Percentiles rank a stretch among this genome's conserved stretches.
phyloP scores from a whole-genome alignment of 345 rosid genomes.

The Dipteronia dyeriana region DNA sequence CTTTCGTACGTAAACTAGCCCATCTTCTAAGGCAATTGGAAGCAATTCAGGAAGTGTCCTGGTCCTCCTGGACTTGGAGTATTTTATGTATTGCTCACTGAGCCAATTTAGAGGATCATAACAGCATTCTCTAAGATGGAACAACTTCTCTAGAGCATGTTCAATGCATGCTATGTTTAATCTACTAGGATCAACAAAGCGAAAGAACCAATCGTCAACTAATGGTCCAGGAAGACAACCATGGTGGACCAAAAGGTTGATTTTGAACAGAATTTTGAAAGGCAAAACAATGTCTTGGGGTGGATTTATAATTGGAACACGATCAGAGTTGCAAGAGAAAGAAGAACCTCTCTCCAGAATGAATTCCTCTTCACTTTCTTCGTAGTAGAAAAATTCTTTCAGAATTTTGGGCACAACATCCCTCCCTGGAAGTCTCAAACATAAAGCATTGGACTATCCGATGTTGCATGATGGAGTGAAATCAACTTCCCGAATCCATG shows the following conservation, averaged over 20 bases:
- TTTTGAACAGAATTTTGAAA: conserved; percentile 39
- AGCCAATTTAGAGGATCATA: conserved; percentile 51
- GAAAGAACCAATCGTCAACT: conserved; percentile 39
- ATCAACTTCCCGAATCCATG: conserved; percentile 47
- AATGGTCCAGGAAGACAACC: conserved; percentile 45
- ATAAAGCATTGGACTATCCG: conserved; percentile 46
- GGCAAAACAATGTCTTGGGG: conserved; percentile 33
- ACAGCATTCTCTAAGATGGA: conserved; percentile 47
- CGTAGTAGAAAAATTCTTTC: conserved; percentile 34
- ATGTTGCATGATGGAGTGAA: conserved; percentile 38
- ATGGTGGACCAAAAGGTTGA: conserved; percentile 44
- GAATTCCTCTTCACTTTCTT: conserved; percentile 28
- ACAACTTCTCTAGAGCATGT: conserved; percentile 43
- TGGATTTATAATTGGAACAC: conserved; percentile 46
- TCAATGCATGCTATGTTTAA: conserved; percentile 22
- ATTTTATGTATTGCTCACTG: conserved; percentile 27
- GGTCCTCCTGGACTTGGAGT: conserved; percentile 13
- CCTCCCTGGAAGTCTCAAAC: conserved; percentile 35
- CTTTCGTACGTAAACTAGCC: conserved; percentile 43
- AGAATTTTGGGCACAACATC: conserved; percentile 29
- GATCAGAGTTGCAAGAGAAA: conserved; percentile 34
- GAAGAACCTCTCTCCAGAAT: conserved; percentile 28
- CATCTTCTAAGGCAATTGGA: conserved; percentile 31
- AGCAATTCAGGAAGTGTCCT: conserved; percentile 23
- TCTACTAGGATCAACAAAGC: conserved; percentile 34